Percentiles rank a stretch among this genome's conserved stretches.
phyloP scores from a whole-genome alignment of 73 alveolate species.

The Blepharisma japonicum region DNA sequence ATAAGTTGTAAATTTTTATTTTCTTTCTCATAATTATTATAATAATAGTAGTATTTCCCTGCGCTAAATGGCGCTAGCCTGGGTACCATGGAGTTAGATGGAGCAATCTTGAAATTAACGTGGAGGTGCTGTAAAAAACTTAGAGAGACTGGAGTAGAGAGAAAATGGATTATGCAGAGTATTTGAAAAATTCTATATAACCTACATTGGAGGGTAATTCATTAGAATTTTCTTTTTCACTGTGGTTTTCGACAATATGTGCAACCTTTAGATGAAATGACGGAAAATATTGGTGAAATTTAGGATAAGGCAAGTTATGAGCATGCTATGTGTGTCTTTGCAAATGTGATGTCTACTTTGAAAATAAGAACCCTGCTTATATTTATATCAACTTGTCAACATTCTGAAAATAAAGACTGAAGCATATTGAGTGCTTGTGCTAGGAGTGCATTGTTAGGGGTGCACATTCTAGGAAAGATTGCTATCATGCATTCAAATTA shows the following conservation, averaged over 20 bases:
- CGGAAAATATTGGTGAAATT: neutral
- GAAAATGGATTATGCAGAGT: too few species aligned
- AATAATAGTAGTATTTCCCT: too few species aligned
- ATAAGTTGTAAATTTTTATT: too few species aligned
- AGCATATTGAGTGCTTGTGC: slow-evolving; percentile 1
- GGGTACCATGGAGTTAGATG: too few species aligned
- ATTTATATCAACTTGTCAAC: neutral
- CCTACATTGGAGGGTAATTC: too few species aligned
- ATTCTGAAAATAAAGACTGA: neutral
- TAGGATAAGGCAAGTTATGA: neutral
- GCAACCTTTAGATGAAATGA: neutral
- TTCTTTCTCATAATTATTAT: too few species aligned
- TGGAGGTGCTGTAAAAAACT: too few species aligned
- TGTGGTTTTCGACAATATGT: slow-evolving; percentile 19
- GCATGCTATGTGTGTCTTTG: slow-evolving; percentile 20
- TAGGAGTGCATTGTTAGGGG: slow-evolving; percentile 14
- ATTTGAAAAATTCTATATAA: too few species aligned
- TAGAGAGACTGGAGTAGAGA: too few species aligned
- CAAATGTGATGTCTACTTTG: neutral
- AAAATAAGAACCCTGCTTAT: neutral
- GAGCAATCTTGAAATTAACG: too few species aligned
- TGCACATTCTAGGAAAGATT: slow-evolving; percentile 22
- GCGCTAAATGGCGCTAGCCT: too few species aligned
- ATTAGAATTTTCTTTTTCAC: neutral
- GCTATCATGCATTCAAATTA: neutral